Evolutionary conservation across 2,329 filamentous ascomycete genomes (phyloP).

Genomic region (Graphilbum fragrans): DNA sequence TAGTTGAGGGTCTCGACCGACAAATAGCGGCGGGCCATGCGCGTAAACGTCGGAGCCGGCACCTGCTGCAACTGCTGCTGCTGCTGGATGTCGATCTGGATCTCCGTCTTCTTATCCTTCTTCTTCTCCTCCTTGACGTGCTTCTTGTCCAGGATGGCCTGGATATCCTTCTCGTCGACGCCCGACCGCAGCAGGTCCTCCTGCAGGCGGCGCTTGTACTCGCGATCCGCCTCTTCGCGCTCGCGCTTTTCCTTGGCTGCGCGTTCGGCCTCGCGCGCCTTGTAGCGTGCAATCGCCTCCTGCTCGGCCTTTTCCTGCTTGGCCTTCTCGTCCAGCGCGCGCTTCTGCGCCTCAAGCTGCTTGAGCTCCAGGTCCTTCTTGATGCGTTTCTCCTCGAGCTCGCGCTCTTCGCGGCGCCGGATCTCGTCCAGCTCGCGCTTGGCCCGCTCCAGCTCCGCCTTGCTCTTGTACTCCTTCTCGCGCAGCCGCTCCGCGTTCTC

Average conservation of each 20-base stretch:
- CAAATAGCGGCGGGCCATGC: conserved; percentile 49
- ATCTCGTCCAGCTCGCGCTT: conserved; percentile 26
- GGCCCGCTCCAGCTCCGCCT: conserved; percentile 12
- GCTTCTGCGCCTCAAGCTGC: conserved; percentile 32
- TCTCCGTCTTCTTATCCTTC: conserved; percentile 4
- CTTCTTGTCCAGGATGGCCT: conserved; percentile 46
- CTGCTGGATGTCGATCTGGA: conserved; percentile 7
- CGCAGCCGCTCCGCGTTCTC: conserved; percentile 6
- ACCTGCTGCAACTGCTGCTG: neutral
- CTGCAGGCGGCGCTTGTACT: conserved; percentile 43
- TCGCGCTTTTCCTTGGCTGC: conserved; percentile 32
- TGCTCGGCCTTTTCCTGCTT: conserved; percentile 32
- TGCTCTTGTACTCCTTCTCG: conserved; percentile 16
- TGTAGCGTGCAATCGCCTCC: conserved; percentile 40
- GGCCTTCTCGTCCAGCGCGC: conserved; percentile 30
- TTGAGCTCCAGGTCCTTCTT: conserved; percentile 38
- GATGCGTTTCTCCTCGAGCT: conserved; percentile 30
- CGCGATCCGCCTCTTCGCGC: conserved; percentile 34
- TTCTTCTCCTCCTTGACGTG: conserved; percentile 23
- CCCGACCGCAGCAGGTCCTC: conserved; percentile 47
- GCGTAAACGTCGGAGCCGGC: conserved; percentile 40
- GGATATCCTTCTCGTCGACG: conserved; percentile 45
- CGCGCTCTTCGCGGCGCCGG: conserved; percentile 20
- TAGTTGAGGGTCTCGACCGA: conserved; percentile 48
- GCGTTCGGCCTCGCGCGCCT: conserved; percentile 34